Evolutionary conservation across 139 green algal species (phyloP).

Genomic region (Haematococcus sp.): DNA sequence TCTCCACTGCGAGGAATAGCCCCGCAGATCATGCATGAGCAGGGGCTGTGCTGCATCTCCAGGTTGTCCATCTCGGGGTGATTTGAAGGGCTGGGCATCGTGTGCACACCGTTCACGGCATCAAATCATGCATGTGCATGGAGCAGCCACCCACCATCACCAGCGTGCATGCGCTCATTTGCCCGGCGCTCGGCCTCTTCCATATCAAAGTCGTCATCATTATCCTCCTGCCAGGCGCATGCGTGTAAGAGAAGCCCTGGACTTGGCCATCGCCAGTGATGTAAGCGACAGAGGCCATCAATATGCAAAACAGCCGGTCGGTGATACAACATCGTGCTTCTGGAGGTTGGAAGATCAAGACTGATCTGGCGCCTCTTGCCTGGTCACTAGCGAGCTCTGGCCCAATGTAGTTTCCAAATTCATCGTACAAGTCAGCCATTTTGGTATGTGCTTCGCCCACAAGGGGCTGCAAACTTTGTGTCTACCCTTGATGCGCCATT

Average conservation of each 20-base stretch:
- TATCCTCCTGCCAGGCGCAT: slow-evolving; percentile 28
- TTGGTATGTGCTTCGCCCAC: too few relatives aligned
- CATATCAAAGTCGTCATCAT: slow-evolving; percentile 48
- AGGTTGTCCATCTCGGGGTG: too few relatives aligned
- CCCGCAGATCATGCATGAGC: background rate
- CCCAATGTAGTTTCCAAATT: slow-evolving; percentile 99
- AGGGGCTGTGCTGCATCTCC: background rate
- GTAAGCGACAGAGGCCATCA: too few relatives aligned
- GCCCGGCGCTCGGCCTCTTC: slow-evolving; percentile 47
- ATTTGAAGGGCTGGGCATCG: too few relatives aligned
- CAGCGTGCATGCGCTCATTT: slow-evolving; percentile 46
- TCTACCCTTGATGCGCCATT: too few relatives aligned
- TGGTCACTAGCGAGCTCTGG: slow-evolving; percentile 81
- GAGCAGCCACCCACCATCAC: slow-evolving; percentile 18
- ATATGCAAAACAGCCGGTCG: too few relatives aligned
- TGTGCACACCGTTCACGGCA: too few relatives aligned
- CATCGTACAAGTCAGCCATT: slow-evolving; percentile 77
- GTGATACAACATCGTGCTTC: background rate
- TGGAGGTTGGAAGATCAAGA: too few relatives aligned
- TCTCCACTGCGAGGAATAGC: slow-evolving; percentile 16
- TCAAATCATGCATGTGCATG: background rate
- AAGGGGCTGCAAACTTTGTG: too few relatives aligned
- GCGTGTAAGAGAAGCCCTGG: too few relatives aligned
- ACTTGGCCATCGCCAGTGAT: too few relatives aligned
- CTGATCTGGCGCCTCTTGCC: slow-evolving; percentile 18